phyloP scores from a whole-genome alignment of 179 eudicot species.

The Nepenthes alata region DNA sequence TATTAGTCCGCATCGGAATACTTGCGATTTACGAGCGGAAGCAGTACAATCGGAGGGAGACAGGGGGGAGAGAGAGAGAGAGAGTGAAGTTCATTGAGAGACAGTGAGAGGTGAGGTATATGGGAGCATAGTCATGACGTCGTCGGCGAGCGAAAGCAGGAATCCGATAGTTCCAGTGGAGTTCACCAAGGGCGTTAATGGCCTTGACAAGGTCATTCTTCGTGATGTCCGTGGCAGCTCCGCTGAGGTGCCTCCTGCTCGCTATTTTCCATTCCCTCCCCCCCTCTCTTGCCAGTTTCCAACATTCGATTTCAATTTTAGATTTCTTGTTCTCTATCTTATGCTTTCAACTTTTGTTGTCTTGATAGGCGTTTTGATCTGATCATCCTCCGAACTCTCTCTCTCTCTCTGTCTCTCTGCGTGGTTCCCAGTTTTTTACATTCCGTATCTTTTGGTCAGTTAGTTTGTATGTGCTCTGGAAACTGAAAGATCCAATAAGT shows the following conservation, averaged over 20 bases:
- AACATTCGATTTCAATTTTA: neutral
- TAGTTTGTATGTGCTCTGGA: too few species aligned
- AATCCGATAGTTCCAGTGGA: slow-evolving; percentile 20
- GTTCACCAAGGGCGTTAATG: slow-evolving; percentile 47
- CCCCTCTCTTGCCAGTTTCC: slow-evolving; percentile 2
- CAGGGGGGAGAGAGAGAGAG: slow-evolving; percentile 4
- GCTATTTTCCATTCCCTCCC: neutral
- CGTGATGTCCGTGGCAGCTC: slow-evolving; percentile 57
- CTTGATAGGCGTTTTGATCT: slow-evolving; percentile 2
- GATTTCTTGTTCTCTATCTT: neutral
- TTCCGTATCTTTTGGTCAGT: too few species aligned
- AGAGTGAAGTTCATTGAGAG: slow-evolving; percentile 1
- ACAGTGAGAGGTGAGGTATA: slow-evolving; percentile 5
- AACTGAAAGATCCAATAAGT: too few species aligned
- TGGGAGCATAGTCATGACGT: slow-evolving; percentile 27
- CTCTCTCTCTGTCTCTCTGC: neutral
- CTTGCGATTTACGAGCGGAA: too few species aligned
- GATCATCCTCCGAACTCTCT: neutral
- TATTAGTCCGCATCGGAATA: too few species aligned
- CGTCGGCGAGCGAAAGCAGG: slow-evolving; percentile 28
- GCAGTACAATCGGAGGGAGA: neutral
- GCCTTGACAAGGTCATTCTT: slow-evolving; percentile 66
- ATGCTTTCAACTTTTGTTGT: neutral
- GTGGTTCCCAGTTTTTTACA: neutral
- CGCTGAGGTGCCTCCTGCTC: slow-evolving; percentile 34